These are phyloP conservation scores for Vitis cinerea DNA, from an alignment of 164 flowering plant species.

Conservation along the genomic window DNA sequence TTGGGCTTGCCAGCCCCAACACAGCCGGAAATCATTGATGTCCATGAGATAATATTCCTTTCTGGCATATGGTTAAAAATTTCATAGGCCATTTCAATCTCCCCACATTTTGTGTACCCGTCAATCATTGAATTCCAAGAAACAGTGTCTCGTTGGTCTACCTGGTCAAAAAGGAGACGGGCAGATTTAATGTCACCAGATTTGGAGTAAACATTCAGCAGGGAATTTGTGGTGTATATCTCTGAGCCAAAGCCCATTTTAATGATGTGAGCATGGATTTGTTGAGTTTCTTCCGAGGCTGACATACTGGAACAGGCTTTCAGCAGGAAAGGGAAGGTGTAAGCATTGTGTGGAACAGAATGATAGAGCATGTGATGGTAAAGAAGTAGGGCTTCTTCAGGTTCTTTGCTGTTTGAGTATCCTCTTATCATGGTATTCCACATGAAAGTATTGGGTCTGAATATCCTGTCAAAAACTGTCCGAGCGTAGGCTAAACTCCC, in stretches of 20 bases:
- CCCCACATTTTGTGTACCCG: constrained; percentile 34
- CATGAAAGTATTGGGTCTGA: constrained; percentile 41
- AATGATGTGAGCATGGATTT: constrained; percentile 45
- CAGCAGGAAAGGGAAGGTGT: constrained; percentile 56
- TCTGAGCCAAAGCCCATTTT: constrained; percentile 37
- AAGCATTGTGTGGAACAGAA: constrained; percentile 32
- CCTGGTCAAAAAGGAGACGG: constrained; percentile 29
- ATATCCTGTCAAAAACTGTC: constrained; percentile 24
- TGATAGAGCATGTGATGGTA: constrained; percentile 35
- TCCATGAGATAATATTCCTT: constrained; percentile 42
- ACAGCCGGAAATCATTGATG: constrained; percentile 36
- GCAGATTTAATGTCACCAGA: constrained; percentile 25
- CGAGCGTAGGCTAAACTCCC: constrained; percentile 34
- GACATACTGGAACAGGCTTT: constrained; percentile 38
- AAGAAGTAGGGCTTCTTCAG: constrained; percentile 31
- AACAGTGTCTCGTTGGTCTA: constrained; percentile 31
- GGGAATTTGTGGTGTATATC: constrained; percentile 34
- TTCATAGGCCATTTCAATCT: constrained; percentile 26
- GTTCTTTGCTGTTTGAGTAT: constrained; percentile 29
- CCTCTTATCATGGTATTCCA: constrained; percentile 48
- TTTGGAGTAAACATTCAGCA: constrained; percentile 37
- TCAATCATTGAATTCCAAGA: constrained; percentile 52
- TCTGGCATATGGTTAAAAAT: constrained; percentile 35
- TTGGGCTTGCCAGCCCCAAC: constrained; percentile 24
- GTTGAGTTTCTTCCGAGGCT: constrained; percentile 26